Percentiles rank a stretch among this genome's conserved stretches.
Conservation (phyloP, 2,329 filamentous ascomycete genomes). For the Exophiala phaeomuriformis region DNA sequence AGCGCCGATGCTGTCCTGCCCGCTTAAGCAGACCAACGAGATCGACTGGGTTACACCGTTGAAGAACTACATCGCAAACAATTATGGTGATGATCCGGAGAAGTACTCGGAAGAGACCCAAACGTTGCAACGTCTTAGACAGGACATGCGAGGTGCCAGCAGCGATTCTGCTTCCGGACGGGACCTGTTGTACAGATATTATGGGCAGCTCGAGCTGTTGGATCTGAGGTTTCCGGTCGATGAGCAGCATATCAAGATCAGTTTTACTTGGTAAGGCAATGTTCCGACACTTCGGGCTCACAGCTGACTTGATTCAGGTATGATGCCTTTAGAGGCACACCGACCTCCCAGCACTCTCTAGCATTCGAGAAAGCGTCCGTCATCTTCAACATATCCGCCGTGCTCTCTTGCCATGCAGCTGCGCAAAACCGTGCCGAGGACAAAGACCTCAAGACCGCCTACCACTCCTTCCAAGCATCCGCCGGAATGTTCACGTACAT, state of each 20-base stretch:
- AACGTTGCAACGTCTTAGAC: constrained; percentile 85
- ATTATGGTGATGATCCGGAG: constrained; percentile 94
- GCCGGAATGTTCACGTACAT: constrained; percentile 99
- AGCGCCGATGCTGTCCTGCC: constrained; percentile 90
- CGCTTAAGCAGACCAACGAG: constrained; percentile 89
- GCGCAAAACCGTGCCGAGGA: constrained; percentile 89
- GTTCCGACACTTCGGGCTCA: neutral
- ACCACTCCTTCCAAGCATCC: constrained; percentile 95
- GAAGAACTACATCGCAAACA: constrained; percentile 86
- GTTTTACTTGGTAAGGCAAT: constrained; percentile 75
- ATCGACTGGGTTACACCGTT: constrained; percentile 94
- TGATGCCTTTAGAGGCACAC: constrained; percentile 97
- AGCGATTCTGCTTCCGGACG: constrained; percentile 92
- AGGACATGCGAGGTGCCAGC: constrained; percentile 96
- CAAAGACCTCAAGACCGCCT: constrained; percentile 86
- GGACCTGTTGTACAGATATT: constrained; percentile 93
- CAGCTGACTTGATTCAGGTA: constrained; percentile 55
- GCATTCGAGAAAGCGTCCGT: constrained; percentile 98
- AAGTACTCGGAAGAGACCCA: constrained; percentile 92
- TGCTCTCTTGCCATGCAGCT: constrained; percentile 90
- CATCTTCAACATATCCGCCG: constrained; percentile 98
- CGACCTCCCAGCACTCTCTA: constrained; percentile 92
- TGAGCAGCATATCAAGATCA: constrained; percentile 98
- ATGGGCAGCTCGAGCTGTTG: constrained; percentile 89
- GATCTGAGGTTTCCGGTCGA: constrained; percentile 95